These are phyloP conservation scores for Rhinocladiella mackenziei DNA, from an alignment of 2,329 filamentous ascomycete species.

Conservation along the genomic window DNA sequence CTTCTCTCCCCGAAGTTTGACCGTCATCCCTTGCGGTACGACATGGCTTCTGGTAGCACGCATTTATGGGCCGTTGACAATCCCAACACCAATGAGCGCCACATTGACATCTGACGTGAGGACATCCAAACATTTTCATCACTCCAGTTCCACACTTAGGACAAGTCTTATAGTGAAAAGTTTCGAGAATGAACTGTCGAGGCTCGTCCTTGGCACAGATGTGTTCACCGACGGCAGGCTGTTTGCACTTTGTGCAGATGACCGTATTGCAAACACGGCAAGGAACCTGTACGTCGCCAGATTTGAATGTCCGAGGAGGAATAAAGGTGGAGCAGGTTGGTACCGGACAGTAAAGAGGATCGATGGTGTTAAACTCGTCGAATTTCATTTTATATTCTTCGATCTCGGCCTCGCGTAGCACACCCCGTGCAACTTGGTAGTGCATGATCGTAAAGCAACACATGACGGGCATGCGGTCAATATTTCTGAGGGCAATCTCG, in stretches of 20 bases:
- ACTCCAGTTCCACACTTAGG: slow-evolving; percentile 49
- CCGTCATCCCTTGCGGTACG: slow-evolving; percentile 16
- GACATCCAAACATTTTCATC: slow-evolving; percentile 48
- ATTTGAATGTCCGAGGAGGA: slow-evolving; percentile 33
- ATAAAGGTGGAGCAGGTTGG: slow-evolving; percentile 50
- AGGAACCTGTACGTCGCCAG: slow-evolving; percentile 29
- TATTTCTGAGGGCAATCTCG: slow-evolving; percentile 14
- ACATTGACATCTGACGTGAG: slow-evolving; percentile 48
- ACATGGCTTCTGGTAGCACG: slow-evolving; percentile 31
- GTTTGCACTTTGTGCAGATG: slow-evolving; percentile 46
- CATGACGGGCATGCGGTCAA: slow-evolving; percentile 19
- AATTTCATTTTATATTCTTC: slow-evolving; percentile 42
- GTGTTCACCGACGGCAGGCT: slow-evolving; percentile 37
- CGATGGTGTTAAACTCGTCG: slow-evolving; percentile 46
- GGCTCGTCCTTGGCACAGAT: slow-evolving; percentile 35
- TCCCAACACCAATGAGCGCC: slow-evolving; percentile 51
- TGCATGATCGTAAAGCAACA: slow-evolving; percentile 45
- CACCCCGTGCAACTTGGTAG: slow-evolving; percentile 37
- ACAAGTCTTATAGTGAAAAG: slow-evolving; percentile 49
- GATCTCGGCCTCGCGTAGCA: slow-evolving; percentile 37
- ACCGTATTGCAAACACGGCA: slow-evolving; percentile 44
- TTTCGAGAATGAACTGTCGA: slow-evolving; percentile 38
- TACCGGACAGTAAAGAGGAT: slow-evolving; percentile 49
- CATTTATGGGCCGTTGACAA: slow-evolving; percentile 37
- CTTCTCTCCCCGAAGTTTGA: slow-evolving; percentile 21